Percentiles rank a stretch among this genome's conserved stretches.
Conservation (phyloP, 495 filamentous ascomycete species). For the Daldinia concentrica region DNA sequence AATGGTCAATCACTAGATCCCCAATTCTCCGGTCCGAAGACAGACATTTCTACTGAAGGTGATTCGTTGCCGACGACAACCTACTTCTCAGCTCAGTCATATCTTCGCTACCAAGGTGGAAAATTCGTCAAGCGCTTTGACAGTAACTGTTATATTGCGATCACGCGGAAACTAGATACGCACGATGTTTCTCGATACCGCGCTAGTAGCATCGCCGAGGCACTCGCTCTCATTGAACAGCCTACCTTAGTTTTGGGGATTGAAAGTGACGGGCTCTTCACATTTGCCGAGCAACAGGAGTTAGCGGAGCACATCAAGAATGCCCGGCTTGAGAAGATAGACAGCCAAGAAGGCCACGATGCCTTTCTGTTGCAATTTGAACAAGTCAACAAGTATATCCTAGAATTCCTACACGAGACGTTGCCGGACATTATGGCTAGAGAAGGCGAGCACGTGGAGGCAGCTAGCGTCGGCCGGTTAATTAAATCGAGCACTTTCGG, state of each 20-base stretch:
- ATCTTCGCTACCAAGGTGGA: conserved; percentile 95
- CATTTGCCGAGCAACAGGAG: conserved; percentile 94
- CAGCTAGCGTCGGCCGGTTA: conserved; percentile 58
- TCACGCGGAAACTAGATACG: conserved; percentile 98
- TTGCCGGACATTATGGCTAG: conserved; percentile 86
- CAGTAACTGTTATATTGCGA: conserved; percentile 98
- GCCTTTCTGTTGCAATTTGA: conserved; percentile 96
- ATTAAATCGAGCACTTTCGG: conserved; percentile 90
- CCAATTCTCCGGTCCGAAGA: conserved; percentile 76
- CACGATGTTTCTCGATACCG: conserved; percentile 89
- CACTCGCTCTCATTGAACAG: conserved; percentile 84
- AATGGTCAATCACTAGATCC: conserved; percentile 64
- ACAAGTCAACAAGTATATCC: conserved; percentile 89
- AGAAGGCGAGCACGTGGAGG: conserved; percentile 58
- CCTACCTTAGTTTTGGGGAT: conserved; percentile 91
- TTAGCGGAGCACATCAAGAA: conserved; percentile 83
- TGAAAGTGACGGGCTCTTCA: conserved; percentile 93
- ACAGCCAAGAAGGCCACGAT: conserved; percentile 94
- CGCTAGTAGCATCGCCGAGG: conserved; percentile 68
- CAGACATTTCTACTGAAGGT: conserved; percentile 48
- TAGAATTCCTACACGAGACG: conserved; percentile 83
- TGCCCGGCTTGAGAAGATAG: conserved; percentile 81
- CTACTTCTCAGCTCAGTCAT: conserved; percentile 96
- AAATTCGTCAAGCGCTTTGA: conserved; percentile 98
- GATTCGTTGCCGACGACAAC: conserved; percentile 71